These are phyloP conservation scores for Voacanga thouarsii DNA, from an alignment of 257 asterid species.

Conservation along the genomic window DNA sequence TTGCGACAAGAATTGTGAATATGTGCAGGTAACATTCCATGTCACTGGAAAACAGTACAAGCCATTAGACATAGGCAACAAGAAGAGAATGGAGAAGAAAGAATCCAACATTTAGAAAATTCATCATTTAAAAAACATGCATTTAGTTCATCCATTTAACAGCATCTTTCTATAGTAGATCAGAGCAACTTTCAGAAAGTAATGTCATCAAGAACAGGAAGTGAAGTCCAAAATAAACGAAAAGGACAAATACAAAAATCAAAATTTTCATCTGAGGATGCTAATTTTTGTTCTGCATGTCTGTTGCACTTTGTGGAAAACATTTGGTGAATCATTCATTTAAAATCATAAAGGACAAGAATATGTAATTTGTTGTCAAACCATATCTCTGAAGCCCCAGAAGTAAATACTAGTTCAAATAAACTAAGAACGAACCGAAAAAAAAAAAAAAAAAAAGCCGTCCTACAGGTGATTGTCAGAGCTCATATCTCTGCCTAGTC, in stretches of 20 bases:
- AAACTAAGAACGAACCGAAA: too few relatives aligned
- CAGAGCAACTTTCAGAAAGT: not conserved
- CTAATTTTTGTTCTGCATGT: not conserved
- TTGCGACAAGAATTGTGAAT: constrained; percentile 49
- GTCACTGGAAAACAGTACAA: constrained; percentile 41
- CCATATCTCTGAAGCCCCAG: not conserved
- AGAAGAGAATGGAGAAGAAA: not conserved
- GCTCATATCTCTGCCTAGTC: not conserved
- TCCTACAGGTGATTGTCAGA: not conserved
- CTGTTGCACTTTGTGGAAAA: not conserved
- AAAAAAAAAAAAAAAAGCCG: too few relatives aligned
- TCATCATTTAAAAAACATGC: too few relatives aligned
- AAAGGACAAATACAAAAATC: not conserved
- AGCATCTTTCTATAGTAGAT: not conserved
- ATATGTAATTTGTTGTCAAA: not conserved
- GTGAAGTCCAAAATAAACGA: not conserved
- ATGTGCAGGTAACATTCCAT: constrained; percentile 51
- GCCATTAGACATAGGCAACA: not conserved
- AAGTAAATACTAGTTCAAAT: not conserved
- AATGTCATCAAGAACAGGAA: not conserved
- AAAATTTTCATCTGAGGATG: not conserved
- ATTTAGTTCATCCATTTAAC: not conserved
- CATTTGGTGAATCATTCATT: not conserved
- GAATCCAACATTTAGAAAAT: not conserved
- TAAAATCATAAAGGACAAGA: not conserved